Percentiles rank a stretch among this genome's conserved stretches.
Conservation (phyloP, 441 rosid species). For the Cnidoscolus chayamansa region DNA sequence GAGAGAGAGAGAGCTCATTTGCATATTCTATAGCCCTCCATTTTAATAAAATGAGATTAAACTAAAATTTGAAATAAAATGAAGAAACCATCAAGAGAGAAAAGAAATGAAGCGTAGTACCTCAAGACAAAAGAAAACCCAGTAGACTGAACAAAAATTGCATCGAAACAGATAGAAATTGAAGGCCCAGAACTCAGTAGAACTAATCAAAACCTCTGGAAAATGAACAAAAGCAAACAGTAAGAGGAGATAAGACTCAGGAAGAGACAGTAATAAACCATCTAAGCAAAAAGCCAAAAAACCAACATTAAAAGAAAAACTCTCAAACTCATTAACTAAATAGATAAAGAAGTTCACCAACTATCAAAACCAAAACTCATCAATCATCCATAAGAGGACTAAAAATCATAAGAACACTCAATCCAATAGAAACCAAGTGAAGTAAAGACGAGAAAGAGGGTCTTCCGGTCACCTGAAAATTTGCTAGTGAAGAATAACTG, state of each 20-base stretch:
- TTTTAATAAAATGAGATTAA: neutral
- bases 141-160: slow-evolving; percentile 11
- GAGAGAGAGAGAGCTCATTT: neutral
- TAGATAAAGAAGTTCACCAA: slow-evolving; percentile 4
- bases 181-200: slow-evolving; percentile 9
- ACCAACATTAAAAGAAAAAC: neutral
- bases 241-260: slow-evolving; percentile 6
- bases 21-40: neutral
- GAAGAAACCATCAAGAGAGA: neutral
- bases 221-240: neutral
- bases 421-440: neutral
- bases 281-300: slow-evolving; percentile 1
- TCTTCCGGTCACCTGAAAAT: slow-evolving; percentile 4
- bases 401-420: neutral
- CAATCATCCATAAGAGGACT: neutral
- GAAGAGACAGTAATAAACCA: slow-evolving; percentile 3
- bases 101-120: neutral
- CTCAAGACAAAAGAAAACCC: slow-evolving; percentile 19
- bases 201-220: slow-evolving; percentile 10
- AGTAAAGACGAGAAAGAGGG: neutral
- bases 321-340: neutral
- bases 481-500: neutral
- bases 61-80: neutral
- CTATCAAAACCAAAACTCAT: slow-evolving; percentile 1
- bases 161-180: neutral